Evolutionary conservation across 139 green algal genomes (phyloP), one percentile per base, ranked within the genome.

Genomic region (Zygnema cylindricum): DNA sequence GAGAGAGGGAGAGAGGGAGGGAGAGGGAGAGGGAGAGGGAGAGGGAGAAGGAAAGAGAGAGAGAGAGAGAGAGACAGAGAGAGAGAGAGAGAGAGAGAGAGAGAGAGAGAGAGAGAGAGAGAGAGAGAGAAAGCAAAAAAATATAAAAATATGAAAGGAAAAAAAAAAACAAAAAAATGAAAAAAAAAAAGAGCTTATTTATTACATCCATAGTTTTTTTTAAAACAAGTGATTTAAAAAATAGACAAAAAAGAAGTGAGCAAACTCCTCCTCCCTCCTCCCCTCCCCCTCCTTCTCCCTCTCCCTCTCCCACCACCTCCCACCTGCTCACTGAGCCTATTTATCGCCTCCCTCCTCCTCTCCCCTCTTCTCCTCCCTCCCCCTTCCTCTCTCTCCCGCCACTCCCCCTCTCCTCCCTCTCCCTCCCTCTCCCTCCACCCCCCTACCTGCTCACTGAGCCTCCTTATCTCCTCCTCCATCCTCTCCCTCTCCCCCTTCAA

Each of bases 1-100:
- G 38, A 79, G 71, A 16, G 71, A 43, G 71, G 71, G 36, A 79
- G 36, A 16, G 38, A 79, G 71, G 71, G 71, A 79, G 38, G 71
- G 71, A 79, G 71, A 16, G 71, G 16, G 71, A 16, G 71, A 79
- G 71, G 71, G 71, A 43, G 38, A 16, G 71, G 16, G 71, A 79
- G 16, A 43, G 57, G 25, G 57, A 30, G 57, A 30, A 73, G 57
- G 57, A 73, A 30, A 73, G 57, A 30, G 30, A 73, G 30, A 73
- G 30, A 30, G 57, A 73, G 57, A 73, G 30, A 73, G 57, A 73
- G 57, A 73, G 57, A 30, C 25, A 25, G 25, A 35, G 30, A 30
- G 30, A 30, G 25, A 35, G 25, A 73, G 30, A 30, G 57, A 73
- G 57, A 30, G 57, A 30, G 25, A 25, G 30, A 35, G 57, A 25